Base-by-base conservation (phyloP, 371 early-diverging fungal genomes). In the Dipsacomyces acuminosporus region DNA sequence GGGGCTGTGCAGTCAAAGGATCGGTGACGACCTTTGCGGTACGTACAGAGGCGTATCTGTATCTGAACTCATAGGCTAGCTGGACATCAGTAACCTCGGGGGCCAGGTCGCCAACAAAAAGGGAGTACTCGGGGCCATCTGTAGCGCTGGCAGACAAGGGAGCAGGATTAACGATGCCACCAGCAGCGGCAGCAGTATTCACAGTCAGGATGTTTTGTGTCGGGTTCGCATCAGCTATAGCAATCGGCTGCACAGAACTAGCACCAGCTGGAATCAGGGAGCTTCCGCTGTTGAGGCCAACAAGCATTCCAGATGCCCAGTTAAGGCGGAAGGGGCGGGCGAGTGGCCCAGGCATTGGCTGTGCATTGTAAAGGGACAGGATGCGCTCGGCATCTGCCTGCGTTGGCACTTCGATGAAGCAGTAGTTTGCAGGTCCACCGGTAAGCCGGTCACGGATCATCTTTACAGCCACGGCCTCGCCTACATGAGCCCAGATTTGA, bases 1-100 rank as follows among this genome's bases (percentile, higher is more conserved):
- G 72, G 17, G 89, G 84, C 54, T 82, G 85, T 24, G 82, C 80
- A 2, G 91, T 81, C 51, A 76, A 75, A 9, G 76, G 58, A 56
- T 90, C 87, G 77, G 83, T 83, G 78, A 89, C 85, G 23, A 92
- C 85, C 52, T 87, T 82, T 48, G 89, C 88, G 40, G 89, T 80
- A 11, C 84, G 81, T 79, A 88, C 78, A 15, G 80, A 76, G 17
- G 84, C 80, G 62, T 87, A 90, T 19, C 74, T 74, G 47, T 72
- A 59, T 8, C 67, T 55, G 62, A 92, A 91, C 9, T 86, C 87
- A 59, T 83, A 77, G 18, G 65, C 66, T 34, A 92, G 66, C 30
- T 79, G 69, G 20, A 77, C 70, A 55, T 88, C 88, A 35, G 78
- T 86, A 21, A 89, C 83, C 62, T 88, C 89, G 5, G 86, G 74